Evolutionary conservation across 2,329 filamentous ascomycete species (phyloP).

Genomic region (Cytospora mali): DNA sequence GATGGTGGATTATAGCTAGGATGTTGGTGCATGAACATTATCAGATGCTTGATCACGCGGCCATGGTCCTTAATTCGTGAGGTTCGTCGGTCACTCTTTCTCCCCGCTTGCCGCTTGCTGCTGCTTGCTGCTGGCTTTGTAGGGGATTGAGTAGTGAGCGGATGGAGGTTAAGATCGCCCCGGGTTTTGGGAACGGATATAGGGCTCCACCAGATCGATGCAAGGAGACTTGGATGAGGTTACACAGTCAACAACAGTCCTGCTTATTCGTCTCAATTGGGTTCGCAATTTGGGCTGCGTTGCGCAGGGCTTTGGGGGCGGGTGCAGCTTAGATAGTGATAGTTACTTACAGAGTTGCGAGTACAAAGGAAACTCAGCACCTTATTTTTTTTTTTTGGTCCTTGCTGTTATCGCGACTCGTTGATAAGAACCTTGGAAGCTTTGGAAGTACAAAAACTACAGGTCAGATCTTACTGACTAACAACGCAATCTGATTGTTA

Average conservation of each 20-base stretch:
- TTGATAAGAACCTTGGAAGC: too few relatives aligned
- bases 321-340: not conserved
- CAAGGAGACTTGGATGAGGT: not conserved
- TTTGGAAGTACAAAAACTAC: too few relatives aligned
- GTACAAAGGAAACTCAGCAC: too few relatives aligned
- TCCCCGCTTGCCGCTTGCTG: not conserved
- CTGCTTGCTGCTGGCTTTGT: too few relatives aligned
- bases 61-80: not conserved
- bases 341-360: not conserved
- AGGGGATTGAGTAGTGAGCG: not conserved
- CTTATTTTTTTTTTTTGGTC: not conserved
- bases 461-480: not conserved
- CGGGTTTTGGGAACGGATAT: not conserved
- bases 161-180: constrained; percentile 1
- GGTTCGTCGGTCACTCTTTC: not conserved
- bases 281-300: not conserved
- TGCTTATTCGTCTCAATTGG: constrained; percentile 1
- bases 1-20: not conserved
- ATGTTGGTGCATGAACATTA: not conserved
- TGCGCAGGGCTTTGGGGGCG: not conserved
- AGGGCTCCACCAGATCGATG: constrained; percentile 2
- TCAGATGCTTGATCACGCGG: not conserved
- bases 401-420: not conserved
- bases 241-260: not conserved
- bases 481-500: too few relatives aligned